Evolutionary conservation across 108 stramenopile species (phyloP).

Genomic region (Stephanodiscus minutulus): DNA sequence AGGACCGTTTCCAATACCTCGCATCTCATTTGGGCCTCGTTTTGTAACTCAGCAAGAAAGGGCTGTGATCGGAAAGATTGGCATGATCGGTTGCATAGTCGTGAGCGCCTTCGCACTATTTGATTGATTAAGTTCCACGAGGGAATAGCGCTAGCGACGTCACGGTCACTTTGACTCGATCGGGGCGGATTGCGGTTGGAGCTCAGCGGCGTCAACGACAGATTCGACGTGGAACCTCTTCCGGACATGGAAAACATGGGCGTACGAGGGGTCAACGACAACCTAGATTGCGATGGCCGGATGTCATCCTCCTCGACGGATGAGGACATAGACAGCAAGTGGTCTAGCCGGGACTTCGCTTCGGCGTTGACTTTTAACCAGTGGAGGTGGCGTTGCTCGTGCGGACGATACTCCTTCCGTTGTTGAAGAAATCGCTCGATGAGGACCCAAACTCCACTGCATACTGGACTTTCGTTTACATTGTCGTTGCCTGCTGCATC

Average conservation of each 20-base stretch:
- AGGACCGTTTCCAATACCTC: conserved; percentile 15
- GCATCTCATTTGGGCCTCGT: conserved; percentile 24
- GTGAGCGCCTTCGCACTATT: conserved; percentile 17
- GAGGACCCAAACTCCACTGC: conserved; percentile 17
- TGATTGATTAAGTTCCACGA: conserved; percentile 33
- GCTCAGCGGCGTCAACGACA: conserved; percentile 31
- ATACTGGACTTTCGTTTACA: conserved; percentile 14
- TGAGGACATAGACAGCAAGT: conserved; percentile 9
- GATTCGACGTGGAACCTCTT: conserved; percentile 16
- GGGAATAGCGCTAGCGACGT: conserved; percentile 10
- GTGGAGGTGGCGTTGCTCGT: conserved; percentile 22
- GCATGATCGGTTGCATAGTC: conserved; percentile 23
- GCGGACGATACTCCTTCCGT: conserved; percentile 29
- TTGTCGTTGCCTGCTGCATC: neutral
- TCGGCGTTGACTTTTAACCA: conserved; percentile 27
- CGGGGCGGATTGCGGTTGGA: neutral
- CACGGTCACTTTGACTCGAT: neutral
- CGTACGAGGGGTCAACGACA: conserved; percentile 28
- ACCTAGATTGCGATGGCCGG: neutral
- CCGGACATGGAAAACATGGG: conserved; percentile 10
- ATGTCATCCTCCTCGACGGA: conserved; percentile 4
- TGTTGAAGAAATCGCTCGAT: conserved; percentile 23
- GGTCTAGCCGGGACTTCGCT: conserved; percentile 19
- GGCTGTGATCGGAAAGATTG: conserved; percentile 31
- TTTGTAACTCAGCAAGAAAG: conserved; percentile 10